Conservation (phyloP, 768 basidiomycete species). For the Lactarius deliciosus region DNA sequence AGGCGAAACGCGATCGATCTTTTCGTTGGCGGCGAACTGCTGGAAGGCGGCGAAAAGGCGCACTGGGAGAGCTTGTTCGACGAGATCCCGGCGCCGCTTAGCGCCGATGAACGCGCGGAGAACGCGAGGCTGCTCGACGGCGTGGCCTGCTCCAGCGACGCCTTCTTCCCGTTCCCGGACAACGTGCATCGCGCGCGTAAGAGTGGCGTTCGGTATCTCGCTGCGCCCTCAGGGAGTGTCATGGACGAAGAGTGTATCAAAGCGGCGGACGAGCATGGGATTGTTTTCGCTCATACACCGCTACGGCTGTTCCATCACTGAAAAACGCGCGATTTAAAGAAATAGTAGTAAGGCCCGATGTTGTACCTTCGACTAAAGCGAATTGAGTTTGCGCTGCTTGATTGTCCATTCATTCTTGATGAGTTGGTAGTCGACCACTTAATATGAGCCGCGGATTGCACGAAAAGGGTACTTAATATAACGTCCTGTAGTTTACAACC, state of each 20-base stretch:
- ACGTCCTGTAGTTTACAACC: background rate
- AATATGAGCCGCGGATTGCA: background rate
- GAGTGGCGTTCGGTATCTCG: constrained; percentile 91
- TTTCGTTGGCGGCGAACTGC: constrained; percentile 85
- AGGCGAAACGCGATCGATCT: constrained; percentile 98
- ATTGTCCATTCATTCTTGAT: background rate
- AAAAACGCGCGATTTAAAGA: constrained; percentile 21
- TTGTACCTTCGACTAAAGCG: constrained; percentile 11
- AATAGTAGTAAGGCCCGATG: background rate
- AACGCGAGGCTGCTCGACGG: constrained; percentile 76
- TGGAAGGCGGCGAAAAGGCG: constrained; percentile 84
- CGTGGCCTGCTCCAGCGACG: constrained; percentile 93
- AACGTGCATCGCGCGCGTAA: constrained; percentile 92
- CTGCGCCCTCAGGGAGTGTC: constrained; percentile 89
- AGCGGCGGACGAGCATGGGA: constrained; percentile 89
- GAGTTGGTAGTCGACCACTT: background rate
- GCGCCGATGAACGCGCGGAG: constrained; percentile 64
- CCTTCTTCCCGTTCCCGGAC: constrained; percentile 99
- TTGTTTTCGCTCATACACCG: constrained; percentile 89
- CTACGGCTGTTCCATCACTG: constrained; percentile 90
- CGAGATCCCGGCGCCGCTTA: constrained; percentile 61
- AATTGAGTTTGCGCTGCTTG: background rate
- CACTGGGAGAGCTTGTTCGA: constrained; percentile 94
- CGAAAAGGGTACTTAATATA: background rate
- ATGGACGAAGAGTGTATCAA: constrained; percentile 98